phyloP scores from a whole-genome alignment of 2,329 filamentous ascomycete genomes.

The Fusarium papillatum region DNA sequence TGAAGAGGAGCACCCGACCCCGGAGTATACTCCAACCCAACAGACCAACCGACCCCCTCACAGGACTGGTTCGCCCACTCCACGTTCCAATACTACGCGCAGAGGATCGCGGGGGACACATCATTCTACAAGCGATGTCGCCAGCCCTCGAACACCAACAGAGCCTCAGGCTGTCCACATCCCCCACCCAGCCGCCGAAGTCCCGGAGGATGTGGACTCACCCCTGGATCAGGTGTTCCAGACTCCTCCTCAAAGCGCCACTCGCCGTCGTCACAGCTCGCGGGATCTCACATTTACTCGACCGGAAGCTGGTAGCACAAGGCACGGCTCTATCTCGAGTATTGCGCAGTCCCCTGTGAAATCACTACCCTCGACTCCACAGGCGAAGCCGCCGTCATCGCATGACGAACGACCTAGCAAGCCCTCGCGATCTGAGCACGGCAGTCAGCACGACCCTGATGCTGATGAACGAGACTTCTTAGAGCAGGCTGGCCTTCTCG shows the following conservation, averaged over 20 bases:
- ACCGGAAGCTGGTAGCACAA: conserved; percentile 38
- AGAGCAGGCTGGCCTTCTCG: conserved; percentile 76
- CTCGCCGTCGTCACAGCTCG: conserved; percentile 42
- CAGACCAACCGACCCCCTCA: conserved; percentile 40
- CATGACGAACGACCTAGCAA: conserved; percentile 37
- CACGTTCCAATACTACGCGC: conserved; percentile 37
- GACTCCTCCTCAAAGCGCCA: conserved; percentile 48
- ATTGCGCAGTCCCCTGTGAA: conserved; percentile 44
- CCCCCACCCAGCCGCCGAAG: conserved; percentile 31
- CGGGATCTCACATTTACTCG: conserved; percentile 41
- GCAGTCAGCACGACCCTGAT: conserved; percentile 64
- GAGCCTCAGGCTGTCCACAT: conserved; percentile 38
- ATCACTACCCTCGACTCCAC: conserved; percentile 39
- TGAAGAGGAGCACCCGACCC: conserved; percentile 74
- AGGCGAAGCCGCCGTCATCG: conserved; percentile 28
- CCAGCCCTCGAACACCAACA: conserved; percentile 43
- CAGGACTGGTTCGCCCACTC: conserved; percentile 44
- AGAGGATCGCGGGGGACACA: conserved; percentile 46
- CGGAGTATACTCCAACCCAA: conserved; percentile 41
- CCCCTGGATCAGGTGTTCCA: conserved; percentile 47
- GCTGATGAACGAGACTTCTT: conserved; percentile 77
- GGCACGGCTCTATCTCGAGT: conserved; percentile 50
- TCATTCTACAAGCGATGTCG: conserved; percentile 40
- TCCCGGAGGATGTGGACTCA: conserved; percentile 38
- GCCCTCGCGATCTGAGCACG: conserved; percentile 33